These are phyloP conservation scores for Dactylellina cionopaga DNA, from an alignment of 2,329 filamentous ascomycete genomes.

Conservation along the genomic window DNA sequence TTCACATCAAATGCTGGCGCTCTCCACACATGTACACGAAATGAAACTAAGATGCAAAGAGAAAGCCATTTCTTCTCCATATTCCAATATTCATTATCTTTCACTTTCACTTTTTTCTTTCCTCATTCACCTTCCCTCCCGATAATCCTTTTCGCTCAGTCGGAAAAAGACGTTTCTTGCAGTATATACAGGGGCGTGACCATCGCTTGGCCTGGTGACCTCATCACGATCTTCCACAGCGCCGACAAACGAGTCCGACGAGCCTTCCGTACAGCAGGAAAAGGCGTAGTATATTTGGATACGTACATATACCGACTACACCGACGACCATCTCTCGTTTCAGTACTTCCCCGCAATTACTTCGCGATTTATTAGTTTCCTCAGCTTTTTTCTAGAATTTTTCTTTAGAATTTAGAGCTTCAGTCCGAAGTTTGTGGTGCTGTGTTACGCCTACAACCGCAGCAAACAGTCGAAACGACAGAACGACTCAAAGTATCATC, in stretches of 20 bases:
- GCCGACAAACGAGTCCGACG: slow-evolving; percentile 11
- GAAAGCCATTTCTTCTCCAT: no score
- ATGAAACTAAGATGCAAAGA: no score
- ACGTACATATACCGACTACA: no score
- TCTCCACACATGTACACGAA: no score
- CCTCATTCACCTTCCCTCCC: background rate
- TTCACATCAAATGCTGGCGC: no score
- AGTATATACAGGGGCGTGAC: slow-evolving; percentile 30
- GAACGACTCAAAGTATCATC: no score
- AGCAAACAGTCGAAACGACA: no score
- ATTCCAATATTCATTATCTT: background rate
- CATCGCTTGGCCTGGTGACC: slow-evolving; percentile 48
- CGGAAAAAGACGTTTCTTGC: no score
- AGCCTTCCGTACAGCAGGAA: no score
- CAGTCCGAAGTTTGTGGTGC: background rate
- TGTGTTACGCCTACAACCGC: background rate
- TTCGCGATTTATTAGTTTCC: no score
- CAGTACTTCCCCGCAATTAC: slow-evolving; percentile 15
- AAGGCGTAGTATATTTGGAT: no score
- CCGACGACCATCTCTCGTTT: slow-evolving; percentile 12
- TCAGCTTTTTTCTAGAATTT: background rate
- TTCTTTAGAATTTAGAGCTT: background rate
- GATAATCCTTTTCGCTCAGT: background rate
- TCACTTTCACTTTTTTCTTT: slow-evolving; percentile 8
- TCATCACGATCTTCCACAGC: slow-evolving; percentile 38